phyloP scores from a whole-genome alignment of 2,329 filamentous ascomycete species.

The Fusarium sp. region DNA sequence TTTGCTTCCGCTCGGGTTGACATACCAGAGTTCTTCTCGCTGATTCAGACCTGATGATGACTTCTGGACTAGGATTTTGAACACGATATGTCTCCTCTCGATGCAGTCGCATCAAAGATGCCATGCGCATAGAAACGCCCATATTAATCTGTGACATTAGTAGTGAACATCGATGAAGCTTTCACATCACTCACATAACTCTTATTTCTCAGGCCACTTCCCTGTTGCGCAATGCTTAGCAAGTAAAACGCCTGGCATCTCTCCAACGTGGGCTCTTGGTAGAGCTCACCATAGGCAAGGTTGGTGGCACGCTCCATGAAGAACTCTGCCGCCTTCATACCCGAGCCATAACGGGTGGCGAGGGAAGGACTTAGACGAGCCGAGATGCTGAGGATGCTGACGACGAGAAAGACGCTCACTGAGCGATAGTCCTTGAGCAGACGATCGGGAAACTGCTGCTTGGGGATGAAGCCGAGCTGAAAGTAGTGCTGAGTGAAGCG shows the following conservation, averaged over 20 bases:
- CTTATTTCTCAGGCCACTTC: conserved; percentile 63
- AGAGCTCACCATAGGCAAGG: conserved; percentile 63
- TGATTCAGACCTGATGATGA: conserved; percentile 64
- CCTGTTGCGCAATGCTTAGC: conserved; percentile 69
- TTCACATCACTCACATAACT: conserved; percentile 60
- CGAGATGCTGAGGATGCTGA: conserved; percentile 67
- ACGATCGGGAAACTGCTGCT: conserved; percentile 60
- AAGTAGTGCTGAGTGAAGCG: conserved; percentile 68
- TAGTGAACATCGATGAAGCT: not conserved
- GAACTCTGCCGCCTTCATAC: conserved; percentile 62
- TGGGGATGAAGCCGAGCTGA: conserved; percentile 70
- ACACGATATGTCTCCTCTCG: conserved; percentile 65
- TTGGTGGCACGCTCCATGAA: conserved; percentile 64
- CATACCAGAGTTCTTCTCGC: conserved; percentile 66
- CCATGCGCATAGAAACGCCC: conserved; percentile 68
- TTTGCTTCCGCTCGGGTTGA: conserved; percentile 4
- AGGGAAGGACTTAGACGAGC: conserved; percentile 65
- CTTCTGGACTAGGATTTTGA: conserved; percentile 55
- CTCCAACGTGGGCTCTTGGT: conserved; percentile 64
- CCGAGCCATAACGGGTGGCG: conserved; percentile 61
- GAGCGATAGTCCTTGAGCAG: conserved; percentile 60
- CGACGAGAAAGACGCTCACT: conserved; percentile 66
- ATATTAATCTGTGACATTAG: conserved; percentile 60
- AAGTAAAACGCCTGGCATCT: conserved; percentile 70
- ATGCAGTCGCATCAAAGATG: conserved; percentile 65